Conservation (phyloP, 148 eudicot species). For the Silene conica region DNA sequence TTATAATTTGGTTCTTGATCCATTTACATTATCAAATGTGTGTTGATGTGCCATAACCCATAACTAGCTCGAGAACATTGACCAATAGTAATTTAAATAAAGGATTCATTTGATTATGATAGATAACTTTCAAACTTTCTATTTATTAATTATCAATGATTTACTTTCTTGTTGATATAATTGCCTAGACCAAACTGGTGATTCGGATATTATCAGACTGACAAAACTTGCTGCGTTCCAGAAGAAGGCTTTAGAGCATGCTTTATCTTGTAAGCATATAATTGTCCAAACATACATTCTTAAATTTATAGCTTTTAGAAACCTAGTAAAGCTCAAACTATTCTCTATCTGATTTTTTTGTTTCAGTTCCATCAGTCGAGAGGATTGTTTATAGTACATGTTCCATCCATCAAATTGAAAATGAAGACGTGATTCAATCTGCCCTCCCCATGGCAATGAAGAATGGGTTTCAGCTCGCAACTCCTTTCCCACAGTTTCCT, state of each 20-base stretch:
- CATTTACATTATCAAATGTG: neutral
- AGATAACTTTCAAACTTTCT: neutral
- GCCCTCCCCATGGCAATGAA: conserved; percentile 62
- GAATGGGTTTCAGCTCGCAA: conserved; percentile 62
- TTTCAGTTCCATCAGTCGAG: conserved; percentile 89
- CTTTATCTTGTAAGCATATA: conserved; percentile 72
- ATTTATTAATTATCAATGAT: neutral
- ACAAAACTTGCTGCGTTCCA: conserved; percentile 81
- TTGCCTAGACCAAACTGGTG: conserved; percentile 33
- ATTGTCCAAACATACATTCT: neutral
- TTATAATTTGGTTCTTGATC: neutral
- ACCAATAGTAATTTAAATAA: neutral
- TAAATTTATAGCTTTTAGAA: neutral
- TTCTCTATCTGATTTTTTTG: neutral
- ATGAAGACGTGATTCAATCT: conserved; percentile 84
- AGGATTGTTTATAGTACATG: conserved; percentile 96
- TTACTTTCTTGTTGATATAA: conserved; percentile 2
- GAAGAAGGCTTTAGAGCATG: conserved; percentile 79
- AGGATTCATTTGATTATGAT: neutral
- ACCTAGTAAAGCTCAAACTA: neutral
- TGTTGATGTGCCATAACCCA: neutral
- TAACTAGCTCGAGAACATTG: neutral
- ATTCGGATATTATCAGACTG: conserved; percentile 43
- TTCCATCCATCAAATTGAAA: conserved; percentile 82
- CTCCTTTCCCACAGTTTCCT: conserved; percentile 78